phyloP scores from a whole-genome alignment of 495 filamentous ascomycete species.

The Aspergillus panamensis region DNA sequence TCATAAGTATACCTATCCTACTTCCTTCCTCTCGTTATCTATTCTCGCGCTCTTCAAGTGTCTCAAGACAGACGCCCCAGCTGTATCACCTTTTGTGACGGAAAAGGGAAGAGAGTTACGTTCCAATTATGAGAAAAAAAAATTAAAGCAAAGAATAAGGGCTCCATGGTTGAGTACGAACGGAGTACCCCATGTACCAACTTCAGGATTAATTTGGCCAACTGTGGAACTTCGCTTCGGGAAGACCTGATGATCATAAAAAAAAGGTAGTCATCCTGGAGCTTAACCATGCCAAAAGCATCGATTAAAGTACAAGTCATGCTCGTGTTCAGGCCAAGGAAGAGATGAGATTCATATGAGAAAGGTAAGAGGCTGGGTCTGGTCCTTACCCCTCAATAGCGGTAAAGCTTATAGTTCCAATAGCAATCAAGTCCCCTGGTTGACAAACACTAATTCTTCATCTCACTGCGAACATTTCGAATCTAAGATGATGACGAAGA shows the following conservation, averaged over 20 bases:
- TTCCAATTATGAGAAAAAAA: not conserved
- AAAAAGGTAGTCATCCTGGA: not conserved
- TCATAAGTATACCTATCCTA: too few species aligned
- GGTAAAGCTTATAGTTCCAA: conserved; percentile 13
- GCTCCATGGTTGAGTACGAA: not conserved
- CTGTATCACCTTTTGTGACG: not conserved
- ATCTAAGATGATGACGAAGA: not conserved
- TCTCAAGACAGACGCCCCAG: too few species aligned
- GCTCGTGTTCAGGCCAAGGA: not conserved
- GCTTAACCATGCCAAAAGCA: not conserved
- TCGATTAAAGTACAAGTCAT: not conserved
- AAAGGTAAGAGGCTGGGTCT: too few species aligned
- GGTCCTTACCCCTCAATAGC: conserved; percentile 8
- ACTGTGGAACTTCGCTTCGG: not conserved
- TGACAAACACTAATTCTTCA: not conserved
- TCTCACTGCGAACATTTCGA: not conserved
- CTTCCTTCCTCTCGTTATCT: too few species aligned
- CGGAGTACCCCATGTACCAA: not conserved
- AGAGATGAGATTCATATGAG: not conserved
- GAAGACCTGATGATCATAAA: conserved; percentile 3
- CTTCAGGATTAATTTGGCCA: not conserved
- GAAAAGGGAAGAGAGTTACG: not conserved
- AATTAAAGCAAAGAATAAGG: not conserved
- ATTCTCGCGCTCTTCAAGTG: too few species aligned
- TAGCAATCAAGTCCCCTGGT: not conserved